Evolutionary conservation across 345 rosid genomes (phyloP), one percentile per base, ranked within the genome.

Genomic region (Erysimum cheiranthoides): DNA sequence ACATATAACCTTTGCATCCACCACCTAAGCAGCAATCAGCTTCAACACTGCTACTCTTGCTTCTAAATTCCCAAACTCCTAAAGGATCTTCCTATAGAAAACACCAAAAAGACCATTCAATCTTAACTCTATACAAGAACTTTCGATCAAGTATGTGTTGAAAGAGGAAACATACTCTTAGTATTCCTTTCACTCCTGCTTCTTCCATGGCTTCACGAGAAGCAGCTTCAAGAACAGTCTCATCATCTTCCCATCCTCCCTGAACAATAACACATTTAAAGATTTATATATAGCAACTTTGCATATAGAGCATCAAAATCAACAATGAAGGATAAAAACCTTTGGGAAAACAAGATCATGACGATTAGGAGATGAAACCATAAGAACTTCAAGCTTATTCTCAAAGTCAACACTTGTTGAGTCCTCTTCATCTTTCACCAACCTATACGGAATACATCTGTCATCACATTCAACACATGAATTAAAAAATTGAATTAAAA

Each of bases 231-330:
- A 75, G 71, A 54, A 90, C 74, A 28, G 96, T 89, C 75, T 94
- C 98, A 78, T 94, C 97, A 75, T 92, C 83, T 84, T 94, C 98
- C 98, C 98, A 94, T 60, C 98, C 98, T 68, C 98, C 98, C 97
- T 94, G 73, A 34, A 61, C 46, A 17, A 34, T 1, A 10, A 10
- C 27, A 16, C 63, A 35, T 16, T 14, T 59, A 8, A 8, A 60
- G 21, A 6, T 74, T 65, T 3, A 28, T 4, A 47, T 35, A 38
- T 13, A 18, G 10, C 38, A 43, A 43, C 10, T 38, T 46, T 57
- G 8, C 51, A 51, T 8, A 4, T n/a, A 54, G 16, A 6, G 91
- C 91, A 36, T 17, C 43, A 66, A 42, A 59, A 32, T 17, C 43
- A 60, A 45, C 2, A 43, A 46, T 1, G 8, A n/a, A 31, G 3